Conservation (phyloP, 176 grass and related monocot genomes). For the Urochloa ruziziensis region DNA sequence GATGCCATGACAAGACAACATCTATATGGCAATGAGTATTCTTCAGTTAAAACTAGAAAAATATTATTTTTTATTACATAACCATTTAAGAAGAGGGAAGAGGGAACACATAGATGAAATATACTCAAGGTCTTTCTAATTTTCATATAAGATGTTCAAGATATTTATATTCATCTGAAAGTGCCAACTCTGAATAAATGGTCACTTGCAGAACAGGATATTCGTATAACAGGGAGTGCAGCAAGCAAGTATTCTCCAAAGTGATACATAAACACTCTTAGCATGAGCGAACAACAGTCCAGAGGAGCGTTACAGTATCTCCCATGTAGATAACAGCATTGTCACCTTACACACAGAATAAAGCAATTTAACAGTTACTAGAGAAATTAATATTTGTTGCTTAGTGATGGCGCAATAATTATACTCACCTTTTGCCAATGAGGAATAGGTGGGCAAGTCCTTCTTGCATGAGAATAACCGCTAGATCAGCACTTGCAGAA, state of each 20-base stretch:
- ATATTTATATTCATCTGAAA: not conserved
- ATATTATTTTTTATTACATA: not conserved
- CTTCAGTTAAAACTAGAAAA: not conserved
- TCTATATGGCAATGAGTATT: not conserved
- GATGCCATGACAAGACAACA: not conserved
- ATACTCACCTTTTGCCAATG: slow-evolving; percentile 73
- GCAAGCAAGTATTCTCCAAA: not conserved
- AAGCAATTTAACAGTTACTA: not conserved
- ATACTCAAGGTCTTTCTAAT: not conserved
- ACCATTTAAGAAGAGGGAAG: not conserved
- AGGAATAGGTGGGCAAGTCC: slow-evolving; percentile 89
- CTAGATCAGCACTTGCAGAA: slow-evolving; percentile 93
- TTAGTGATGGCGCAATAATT: not conserved
- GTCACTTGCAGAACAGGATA: not conserved
- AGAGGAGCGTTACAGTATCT: not conserved
- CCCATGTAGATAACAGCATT: not conserved
- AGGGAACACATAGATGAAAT: slow-evolving; percentile 1
- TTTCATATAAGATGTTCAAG: not conserved
- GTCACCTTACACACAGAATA: slow-evolving; percentile 3
- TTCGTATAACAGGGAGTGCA: not conserved
- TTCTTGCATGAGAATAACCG: slow-evolving; percentile 99
- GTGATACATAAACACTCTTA: not conserved
- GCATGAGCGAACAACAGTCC: not conserved
- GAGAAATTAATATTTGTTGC: slow-evolving; percentile 12
- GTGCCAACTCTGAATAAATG: not conserved